These are phyloP conservation scores for Pneumocystis murina DNA, from an alignment of 1,139 yeast genomes.

Conservation along the genomic window DNA sequence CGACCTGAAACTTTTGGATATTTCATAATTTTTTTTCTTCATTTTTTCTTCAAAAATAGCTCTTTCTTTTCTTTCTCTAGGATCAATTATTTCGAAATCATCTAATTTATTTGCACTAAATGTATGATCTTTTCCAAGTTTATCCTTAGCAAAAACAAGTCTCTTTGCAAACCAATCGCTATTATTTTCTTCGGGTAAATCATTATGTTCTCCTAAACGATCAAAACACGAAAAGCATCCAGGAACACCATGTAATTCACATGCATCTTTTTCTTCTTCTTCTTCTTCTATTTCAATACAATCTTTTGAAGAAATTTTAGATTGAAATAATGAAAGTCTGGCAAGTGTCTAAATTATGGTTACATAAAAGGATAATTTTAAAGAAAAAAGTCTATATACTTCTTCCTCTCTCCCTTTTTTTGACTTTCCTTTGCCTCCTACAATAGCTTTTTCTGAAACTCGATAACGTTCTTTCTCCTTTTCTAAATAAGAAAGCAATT, in stretches of 20 bases:
- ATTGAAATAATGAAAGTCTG: conserved; percentile 17
- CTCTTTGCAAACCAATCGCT: conserved; percentile 12
- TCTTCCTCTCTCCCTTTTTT: conserved; percentile 3
- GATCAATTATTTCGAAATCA: conserved; percentile 11
- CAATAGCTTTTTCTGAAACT: conserved; percentile 7
- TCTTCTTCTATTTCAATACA: conserved; percentile 1
- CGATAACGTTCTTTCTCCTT: conserved; percentile 13
- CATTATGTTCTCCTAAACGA: conserved; percentile 18
- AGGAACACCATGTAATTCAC: conserved; percentile 17
- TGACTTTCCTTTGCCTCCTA: conserved; percentile 6
- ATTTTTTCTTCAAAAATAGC: not conserved
- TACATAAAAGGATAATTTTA: not conserved
- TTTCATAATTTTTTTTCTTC: not conserved
- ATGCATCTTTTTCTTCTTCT: conserved; percentile 7
- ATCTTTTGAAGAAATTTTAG: conserved; percentile 16
- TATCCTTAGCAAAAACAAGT: conserved; percentile 14
- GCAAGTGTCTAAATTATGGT: conserved; percentile 13
- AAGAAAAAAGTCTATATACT: conserved; percentile 1
- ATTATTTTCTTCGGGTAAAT: conserved; percentile 16
- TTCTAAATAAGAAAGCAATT: conserved; percentile 12
- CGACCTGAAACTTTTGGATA: not conserved
- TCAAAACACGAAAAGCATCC: conserved; percentile 17
- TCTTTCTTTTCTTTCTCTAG: conserved; percentile 8
- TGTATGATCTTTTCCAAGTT: conserved; percentile 11
- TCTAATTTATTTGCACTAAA: conserved; percentile 3